Base-by-base conservation (phyloP, 768 basidiomycete species). In the Tylopilus sp. region DNA sequence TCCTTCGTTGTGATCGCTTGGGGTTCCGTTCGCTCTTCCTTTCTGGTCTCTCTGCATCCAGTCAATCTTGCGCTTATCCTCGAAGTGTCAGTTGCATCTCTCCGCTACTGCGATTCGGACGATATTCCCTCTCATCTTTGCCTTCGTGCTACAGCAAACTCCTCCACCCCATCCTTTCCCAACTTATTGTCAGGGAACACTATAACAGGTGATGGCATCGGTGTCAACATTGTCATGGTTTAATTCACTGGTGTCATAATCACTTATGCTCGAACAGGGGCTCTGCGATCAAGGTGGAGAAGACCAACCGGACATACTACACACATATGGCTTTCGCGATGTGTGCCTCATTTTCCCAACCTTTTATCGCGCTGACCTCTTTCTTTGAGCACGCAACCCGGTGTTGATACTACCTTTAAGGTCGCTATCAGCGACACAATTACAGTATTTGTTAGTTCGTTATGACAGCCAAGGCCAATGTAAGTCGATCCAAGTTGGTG, bases 251-350 rank as follows among this genome's bases (percentile, higher is more conserved):
- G 82, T 81, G 85, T 61, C 66, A 77, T 22, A 57, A 67, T 26
- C n/a, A n/a, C n/a, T n/a, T n/a, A n/a, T n/a, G n/a, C n/a, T n/a
- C n/a, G n/a, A n/a, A n/a, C n/a, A n/a, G n/a, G n/a, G n/a, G n/a
- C n/a, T n/a, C n/a, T n/a, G n/a, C n/a, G n/a, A n/a, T n/a, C n/a
- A n/a, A n/a, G 70, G 68, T 1, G 70, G 78, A 1, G 71, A 71
- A 78, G 36, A 74, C 90, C 57, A 74, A 73, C 51, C 90, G 88
- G 88, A 62, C 64, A 4, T 79, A 77, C 68, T 90, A 88, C 68
- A 88, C 79, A 3, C 75, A 80, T 47, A 66, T 87, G 55, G 79
- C 80, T 11, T 91, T 85, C 66, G 76, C 87, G 3, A 88, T 88
- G 62, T 62, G 53, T 43, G 8, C 8, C 8, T 18, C 9, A 0